A percentile compares a stretch with the other conserved stretches of the same genome.
phyloP scores from a whole-genome alignment of 164 flowering plant species.

The Aristolochia fimbriata region DNA sequence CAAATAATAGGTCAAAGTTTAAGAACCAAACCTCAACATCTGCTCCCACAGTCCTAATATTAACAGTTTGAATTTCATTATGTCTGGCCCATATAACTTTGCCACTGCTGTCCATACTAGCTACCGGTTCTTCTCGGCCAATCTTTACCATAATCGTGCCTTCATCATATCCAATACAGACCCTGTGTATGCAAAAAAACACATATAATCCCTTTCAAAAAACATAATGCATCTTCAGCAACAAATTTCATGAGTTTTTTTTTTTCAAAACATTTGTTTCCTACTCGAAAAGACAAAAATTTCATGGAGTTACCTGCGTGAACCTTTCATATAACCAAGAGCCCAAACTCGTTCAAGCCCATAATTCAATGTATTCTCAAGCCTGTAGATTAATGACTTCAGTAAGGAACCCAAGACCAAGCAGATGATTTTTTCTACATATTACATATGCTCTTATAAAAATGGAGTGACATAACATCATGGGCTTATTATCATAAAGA shows the following conservation, averaged over 20 bases:
- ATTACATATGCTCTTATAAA: no score
- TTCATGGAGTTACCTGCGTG: conserved; percentile 49
- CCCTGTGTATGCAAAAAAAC: conserved; percentile 26
- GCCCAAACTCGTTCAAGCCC: conserved; percentile 98
- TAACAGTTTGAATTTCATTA: conserved; percentile 96
- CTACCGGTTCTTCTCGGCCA: conserved; percentile 92
- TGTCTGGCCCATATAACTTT: conserved; percentile 98
- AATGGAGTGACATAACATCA: no score
- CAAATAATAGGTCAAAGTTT: background rate
- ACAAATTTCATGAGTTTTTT: background rate
- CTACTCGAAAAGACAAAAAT: background rate
- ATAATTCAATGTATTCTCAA: conserved; percentile 85
- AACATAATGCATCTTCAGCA: background rate
- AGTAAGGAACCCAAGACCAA: no score
- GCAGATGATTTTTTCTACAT: no score
- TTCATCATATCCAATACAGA: conserved; percentile 95
- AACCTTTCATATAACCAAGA: conserved; percentile 71
- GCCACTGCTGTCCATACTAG: conserved; percentile 96
- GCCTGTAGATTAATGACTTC: conserved; percentile 35
- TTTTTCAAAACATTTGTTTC: background rate
- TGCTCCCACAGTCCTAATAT: conserved; percentile 89
- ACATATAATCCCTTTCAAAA: background rate
- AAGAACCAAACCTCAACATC: conserved; percentile 64
- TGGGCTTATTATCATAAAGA: no score
- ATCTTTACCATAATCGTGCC: conserved; percentile 92